phyloP scores from a whole-genome alignment of 192 early-diverging fungal genomes.

The Entomortierella chlamydospora region DNA sequence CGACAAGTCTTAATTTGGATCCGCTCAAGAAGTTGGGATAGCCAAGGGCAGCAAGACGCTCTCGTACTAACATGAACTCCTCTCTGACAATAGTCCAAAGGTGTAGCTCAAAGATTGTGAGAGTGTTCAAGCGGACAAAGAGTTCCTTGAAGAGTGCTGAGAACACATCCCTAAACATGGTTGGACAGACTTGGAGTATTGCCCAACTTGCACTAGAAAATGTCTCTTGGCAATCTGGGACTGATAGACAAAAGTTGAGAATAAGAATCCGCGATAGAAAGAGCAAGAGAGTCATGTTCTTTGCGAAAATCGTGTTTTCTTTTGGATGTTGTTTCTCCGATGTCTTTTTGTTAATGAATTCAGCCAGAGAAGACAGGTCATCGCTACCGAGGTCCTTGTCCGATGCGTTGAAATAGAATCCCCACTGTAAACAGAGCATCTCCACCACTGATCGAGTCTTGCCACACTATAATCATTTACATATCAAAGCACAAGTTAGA shows the following conservation, averaged over 20 bases:
- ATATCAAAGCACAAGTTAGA: background rate
- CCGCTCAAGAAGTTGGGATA: background rate
- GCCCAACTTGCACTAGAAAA: slow-evolving; percentile 30
- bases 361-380: slow-evolving; percentile 20
- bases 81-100: slow-evolving; percentile 1
- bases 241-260: slow-evolving; percentile 19
- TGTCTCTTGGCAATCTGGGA: slow-evolving; percentile 8
- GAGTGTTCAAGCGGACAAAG: slow-evolving; percentile 5
- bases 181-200: slow-evolving; percentile 23
- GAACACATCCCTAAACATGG: slow-evolving; percentile 15
- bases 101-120: background rate
- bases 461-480: slow-evolving; percentile 4
- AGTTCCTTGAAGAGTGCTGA: background rate
- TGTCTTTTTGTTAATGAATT: slow-evolving; percentile 21
- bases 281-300: slow-evolving; percentile 23
- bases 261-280: slow-evolving; percentile 17
- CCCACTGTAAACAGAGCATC: slow-evolving; percentile 28
- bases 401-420: slow-evolving; percentile 30
- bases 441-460: slow-evolving; percentile 25
- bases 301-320: slow-evolving; percentile 6
- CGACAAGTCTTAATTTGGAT: background rate
- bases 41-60: background rate
- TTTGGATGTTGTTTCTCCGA: slow-evolving; percentile 1
- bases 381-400: slow-evolving; percentile 16
- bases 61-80: slow-evolving; percentile 1